Percentiles rank a stretch among this genome's conserved stretches.
phyloP scores from a whole-genome alignment of 805 yeast species.

The Sungouiozyma ichnusensis region DNA sequence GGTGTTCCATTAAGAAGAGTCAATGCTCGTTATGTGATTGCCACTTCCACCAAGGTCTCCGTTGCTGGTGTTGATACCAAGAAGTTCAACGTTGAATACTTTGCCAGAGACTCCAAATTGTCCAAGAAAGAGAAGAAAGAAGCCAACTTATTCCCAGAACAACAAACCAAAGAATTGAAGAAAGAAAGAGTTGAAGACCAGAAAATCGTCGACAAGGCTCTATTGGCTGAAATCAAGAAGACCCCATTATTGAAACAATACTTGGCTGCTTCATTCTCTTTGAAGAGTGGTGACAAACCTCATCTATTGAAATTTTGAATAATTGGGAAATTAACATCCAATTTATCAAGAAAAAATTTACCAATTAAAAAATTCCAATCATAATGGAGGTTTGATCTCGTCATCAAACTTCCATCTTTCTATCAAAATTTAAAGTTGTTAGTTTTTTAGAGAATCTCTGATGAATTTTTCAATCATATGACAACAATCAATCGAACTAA shows the following conservation, averaged over 20 bases:
- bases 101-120: slow-evolving; percentile 92
- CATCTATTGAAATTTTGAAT: slow-evolving; percentile 89
- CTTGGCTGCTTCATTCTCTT: slow-evolving; percentile 89
- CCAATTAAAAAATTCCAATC: slow-evolving; percentile 1
- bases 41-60: slow-evolving; percentile 88
- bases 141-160: slow-evolving; percentile 81
- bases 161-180: slow-evolving; percentile 75
- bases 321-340: too few species aligned
- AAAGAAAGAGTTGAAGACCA: slow-evolving; percentile 95
- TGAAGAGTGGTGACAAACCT: slow-evolving; percentile 97
- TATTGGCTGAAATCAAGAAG: slow-evolving; percentile 90
- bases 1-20: slow-evolving; percentile 99
- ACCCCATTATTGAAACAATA: slow-evolving; percentile 95
- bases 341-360: neutral
- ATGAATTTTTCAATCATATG: too few species aligned
- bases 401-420: too few species aligned
- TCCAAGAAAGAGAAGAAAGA: slow-evolving; percentile 77
- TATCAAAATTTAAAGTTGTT: neutral
- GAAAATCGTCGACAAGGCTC: slow-evolving; percentile 86
- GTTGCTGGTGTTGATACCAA: slow-evolving; percentile 73
- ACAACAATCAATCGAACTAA: too few species aligned
- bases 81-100: slow-evolving; percentile 90
- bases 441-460: too few species aligned
- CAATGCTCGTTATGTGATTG: slow-evolving; percentile 96
- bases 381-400: too few species aligned